Evolutionary conservation across 352 stramenopile genomes (phyloP).

Genomic region (Pythium grandisporangium): DNA sequence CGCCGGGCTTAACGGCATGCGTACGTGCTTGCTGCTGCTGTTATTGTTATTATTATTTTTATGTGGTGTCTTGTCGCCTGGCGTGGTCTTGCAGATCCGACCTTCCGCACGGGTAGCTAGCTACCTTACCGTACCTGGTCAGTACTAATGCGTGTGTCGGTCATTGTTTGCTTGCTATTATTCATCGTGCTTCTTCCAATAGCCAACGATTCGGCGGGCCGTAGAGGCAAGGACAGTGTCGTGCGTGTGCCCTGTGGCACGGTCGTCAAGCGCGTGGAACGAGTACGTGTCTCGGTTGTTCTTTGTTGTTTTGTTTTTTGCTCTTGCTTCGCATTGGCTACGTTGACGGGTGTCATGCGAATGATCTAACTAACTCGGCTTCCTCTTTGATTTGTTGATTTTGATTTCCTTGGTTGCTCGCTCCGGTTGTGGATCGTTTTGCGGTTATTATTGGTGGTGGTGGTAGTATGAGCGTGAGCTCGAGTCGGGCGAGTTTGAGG

Average conservation of each 20-base stretch:
- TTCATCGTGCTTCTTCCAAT: neutral
- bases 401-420: too few species aligned
- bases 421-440: too few species aligned
- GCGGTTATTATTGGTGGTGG: neutral
- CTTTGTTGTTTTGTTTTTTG: neutral
- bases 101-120: too few species aligned
- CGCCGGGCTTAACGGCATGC: conserved; percentile 71
- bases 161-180: neutral
- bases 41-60: neutral
- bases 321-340: too few species aligned
- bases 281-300: conserved; percentile 19
- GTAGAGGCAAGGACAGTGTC: conserved; percentile 66
- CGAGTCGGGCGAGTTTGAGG: conserved; percentile 70
- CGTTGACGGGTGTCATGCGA: too few species aligned
- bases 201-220: conserved; percentile 76
- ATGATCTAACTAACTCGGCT: too few species aligned
- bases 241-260: conserved; percentile 84
- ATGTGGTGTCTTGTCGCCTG: too few species aligned
- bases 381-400: too few species aligned
- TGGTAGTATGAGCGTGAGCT: conserved; percentile 59
- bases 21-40: conserved; percentile 30
- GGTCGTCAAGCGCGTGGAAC: conserved; percentile 80
- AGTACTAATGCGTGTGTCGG: neutral
- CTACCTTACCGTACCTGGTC: neutral
- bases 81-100: neutral